Evolutionary conservation across 768 basidiomycete genomes (phyloP).

Genomic region (Coprinellus micaceus): DNA sequence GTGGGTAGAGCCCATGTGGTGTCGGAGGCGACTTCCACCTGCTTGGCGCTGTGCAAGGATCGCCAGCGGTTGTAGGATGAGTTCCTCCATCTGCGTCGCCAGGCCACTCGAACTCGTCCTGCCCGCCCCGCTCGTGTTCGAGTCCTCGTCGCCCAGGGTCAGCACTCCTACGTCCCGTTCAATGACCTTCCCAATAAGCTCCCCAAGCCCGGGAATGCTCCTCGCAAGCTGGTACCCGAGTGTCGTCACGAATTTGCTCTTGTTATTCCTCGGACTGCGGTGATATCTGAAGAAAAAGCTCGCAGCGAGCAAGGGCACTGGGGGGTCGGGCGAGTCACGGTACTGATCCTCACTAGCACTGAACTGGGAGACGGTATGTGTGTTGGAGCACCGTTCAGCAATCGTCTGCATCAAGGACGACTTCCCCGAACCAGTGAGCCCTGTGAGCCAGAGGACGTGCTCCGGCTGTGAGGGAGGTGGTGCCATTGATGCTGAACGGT

Average conservation of each 20-base stretch:
- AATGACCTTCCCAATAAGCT: neutral
- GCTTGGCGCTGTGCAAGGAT: neutral
- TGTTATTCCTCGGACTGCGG: neutral
- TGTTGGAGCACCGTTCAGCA: constrained; percentile 2
- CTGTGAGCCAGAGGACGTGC: neutral
- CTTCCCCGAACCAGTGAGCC: neutral
- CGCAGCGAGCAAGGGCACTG: neutral
- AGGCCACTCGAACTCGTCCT: neutral
- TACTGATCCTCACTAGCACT: neutral
- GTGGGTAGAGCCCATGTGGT: neutral
- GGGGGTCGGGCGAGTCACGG: neutral
- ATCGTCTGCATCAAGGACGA: constrained; percentile 3
- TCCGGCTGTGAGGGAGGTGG: neutral
- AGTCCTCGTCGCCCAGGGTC: neutral
- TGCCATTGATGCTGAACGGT: neutral
- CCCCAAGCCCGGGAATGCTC: neutral
- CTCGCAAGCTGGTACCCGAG: neutral
- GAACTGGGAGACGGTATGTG: neutral
- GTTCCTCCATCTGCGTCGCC: constrained; percentile 2
- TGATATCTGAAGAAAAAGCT: constrained; percentile 3
- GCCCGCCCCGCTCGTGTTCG: neutral
- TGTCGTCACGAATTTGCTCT: neutral
- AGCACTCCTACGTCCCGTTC: neutral
- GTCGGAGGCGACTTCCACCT: neutral
- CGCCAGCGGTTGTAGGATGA: neutral